A percentile compares a stretch with the other conserved stretches of the same genome.
Conservation (phyloP, 2,329 filamentous ascomycete genomes). For the Pseudopithomyces chartarum region DNA sequence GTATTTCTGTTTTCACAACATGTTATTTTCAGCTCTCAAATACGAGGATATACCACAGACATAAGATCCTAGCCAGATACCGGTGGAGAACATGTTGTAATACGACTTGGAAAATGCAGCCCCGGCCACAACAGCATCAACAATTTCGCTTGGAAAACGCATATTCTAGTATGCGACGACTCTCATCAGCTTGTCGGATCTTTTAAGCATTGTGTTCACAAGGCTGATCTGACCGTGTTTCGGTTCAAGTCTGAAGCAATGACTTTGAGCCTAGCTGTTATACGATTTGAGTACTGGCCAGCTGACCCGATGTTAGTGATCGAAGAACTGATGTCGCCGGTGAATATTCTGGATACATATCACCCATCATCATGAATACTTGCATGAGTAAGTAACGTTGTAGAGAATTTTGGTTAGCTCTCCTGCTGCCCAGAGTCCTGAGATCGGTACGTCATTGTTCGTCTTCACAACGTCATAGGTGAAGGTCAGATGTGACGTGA, state of each 20-base stretch:
- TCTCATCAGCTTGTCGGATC: too few relatives aligned
- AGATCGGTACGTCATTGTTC: constrained; percentile 42
- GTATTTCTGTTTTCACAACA: too few relatives aligned
- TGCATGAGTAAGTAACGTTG: constrained; percentile 21
- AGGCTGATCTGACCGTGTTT: constrained; percentile 2
- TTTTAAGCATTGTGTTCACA: too few relatives aligned
- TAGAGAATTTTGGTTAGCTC: constrained; percentile 44
- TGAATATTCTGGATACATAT: constrained; percentile 29
- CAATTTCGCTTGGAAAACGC: too few relatives aligned
- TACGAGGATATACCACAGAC: too few relatives aligned
- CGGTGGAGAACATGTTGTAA: too few relatives aligned
- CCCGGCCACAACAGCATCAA: too few relatives aligned
- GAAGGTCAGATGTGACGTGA: constrained; percentile 19
- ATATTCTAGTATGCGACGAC: too few relatives aligned
- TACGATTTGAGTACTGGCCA: constrained; percentile 37
- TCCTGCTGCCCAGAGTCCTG: constrained; percentile 35
- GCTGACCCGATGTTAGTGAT: constrained; percentile 38
- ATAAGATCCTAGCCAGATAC: too few relatives aligned
- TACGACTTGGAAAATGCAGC: too few relatives aligned
- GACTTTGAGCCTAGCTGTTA: constrained; percentile 12
- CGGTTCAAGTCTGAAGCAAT: neutral
- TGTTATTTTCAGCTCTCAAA: too few relatives aligned
- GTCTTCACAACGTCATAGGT: constrained; percentile 49
- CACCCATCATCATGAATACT: neutral
- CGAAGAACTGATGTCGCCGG: constrained; percentile 39